Conservation (phyloP, 352 stramenopile species). For the Pythium phragmitis region DNA sequence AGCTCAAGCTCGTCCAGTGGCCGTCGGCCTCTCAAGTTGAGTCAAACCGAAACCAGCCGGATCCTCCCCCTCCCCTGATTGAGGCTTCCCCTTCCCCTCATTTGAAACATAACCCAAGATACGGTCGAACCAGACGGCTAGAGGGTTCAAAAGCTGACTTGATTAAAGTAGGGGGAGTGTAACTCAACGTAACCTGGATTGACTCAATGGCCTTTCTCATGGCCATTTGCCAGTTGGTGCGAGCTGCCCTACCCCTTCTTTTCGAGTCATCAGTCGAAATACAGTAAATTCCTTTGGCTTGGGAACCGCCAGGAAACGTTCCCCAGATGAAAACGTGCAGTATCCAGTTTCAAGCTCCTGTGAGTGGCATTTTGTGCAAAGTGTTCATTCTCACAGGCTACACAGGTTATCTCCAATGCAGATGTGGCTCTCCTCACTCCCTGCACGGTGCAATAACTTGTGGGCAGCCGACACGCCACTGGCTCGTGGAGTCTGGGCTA, state of each 20-base stretch:
- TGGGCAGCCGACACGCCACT: no score
- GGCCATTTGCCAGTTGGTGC: not conserved
- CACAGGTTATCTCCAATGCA: not conserved
- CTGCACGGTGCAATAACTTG: not conserved
- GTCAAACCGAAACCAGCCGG: not conserved
- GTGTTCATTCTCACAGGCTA: not conserved
- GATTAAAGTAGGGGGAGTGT: conserved; percentile 8
- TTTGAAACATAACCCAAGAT: conserved; percentile 1
- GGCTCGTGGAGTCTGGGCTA: no score
- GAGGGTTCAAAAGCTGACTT: conserved; percentile 13
- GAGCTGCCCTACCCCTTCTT: conserved; percentile 10
- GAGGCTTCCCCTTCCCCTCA: conserved; percentile 17
- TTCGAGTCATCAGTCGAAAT: conserved; percentile 23
- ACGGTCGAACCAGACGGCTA: conserved; percentile 8
- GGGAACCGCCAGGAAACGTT: conserved; percentile 20
- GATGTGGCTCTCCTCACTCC: not conserved
- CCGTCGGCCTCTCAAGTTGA: not conserved
- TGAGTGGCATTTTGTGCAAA: not conserved
- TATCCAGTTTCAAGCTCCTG: conserved; percentile 11
- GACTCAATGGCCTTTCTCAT: conserved; percentile 16
- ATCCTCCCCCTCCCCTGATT: conserved; percentile 9
- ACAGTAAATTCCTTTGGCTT: not conserved
- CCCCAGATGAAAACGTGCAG: not conserved
- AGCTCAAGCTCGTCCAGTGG: not conserved
- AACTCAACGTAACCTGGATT: conserved; percentile 8